Conservation (phyloP, 2,329 filamentous ascomycete species). For the Pseudogymnoascus pannorum region DNA sequence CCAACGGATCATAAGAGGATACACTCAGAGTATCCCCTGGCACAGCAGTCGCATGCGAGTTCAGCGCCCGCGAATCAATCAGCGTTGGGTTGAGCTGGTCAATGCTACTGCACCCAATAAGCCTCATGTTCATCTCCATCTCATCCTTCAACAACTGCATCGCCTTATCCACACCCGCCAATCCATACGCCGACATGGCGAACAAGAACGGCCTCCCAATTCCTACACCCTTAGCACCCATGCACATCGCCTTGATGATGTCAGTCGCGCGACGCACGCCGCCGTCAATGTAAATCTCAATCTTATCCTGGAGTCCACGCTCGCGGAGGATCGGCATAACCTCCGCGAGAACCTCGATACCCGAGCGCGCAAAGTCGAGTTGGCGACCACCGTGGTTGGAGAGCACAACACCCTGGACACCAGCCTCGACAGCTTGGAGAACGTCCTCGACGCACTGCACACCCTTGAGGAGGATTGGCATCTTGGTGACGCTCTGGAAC, state of each 20-base stretch:
- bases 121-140: conserved; percentile 98
- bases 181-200: conserved; percentile 88
- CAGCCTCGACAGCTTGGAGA: conserved; percentile 71
- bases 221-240: conserved; percentile 86
- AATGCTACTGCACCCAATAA: conserved; percentile 72
- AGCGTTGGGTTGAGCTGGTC: conserved; percentile 73
- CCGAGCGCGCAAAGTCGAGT: conserved; percentile 84
- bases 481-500: conserved; percentile 83
- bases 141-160: conserved; percentile 93
- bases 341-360: conserved; percentile 84
- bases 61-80: conserved; percentile 68
- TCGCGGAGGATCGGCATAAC: conserved; percentile 80
- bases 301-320: conserved; percentile 63
- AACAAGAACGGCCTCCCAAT: conserved; percentile 94
- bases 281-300: conserved; percentile 88
- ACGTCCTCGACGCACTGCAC: conserved; percentile 96
- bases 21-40: conserved; percentile 51
- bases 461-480: conserved; percentile 95
- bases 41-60: conserved; percentile 49
- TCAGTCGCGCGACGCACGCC: conserved; percentile 86
- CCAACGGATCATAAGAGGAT: conserved; percentile 38
- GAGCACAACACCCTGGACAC: conserved; percentile 83
- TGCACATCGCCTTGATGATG: conserved; percentile 88
- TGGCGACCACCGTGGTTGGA: conserved; percentile 95
- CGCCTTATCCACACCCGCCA: conserved; percentile 79